These are phyloP conservation scores for Aspergillus biplanus DNA, from an alignment of 495 filamentous ascomycete genomes.

Conservation along the genomic window DNA sequence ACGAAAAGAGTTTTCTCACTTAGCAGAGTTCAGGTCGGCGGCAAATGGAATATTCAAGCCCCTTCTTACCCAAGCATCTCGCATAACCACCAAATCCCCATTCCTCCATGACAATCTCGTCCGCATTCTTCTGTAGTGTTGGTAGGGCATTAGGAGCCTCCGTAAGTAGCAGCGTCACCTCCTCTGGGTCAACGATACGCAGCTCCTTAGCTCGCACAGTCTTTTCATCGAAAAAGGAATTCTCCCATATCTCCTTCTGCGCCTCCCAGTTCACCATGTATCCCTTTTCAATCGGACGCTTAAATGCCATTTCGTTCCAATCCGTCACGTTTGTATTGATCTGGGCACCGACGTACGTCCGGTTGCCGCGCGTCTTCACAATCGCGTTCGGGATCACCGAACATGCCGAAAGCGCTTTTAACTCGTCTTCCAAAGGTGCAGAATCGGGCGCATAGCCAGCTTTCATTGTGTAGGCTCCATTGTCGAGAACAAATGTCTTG, in stretches of 20 bases:
- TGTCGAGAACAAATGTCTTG: slow-evolving; percentile 86
- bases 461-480: slow-evolving; percentile 93
- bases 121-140: slow-evolving; percentile 81
- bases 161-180: slow-evolving; percentile 80
- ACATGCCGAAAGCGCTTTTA: slow-evolving; percentile 52
- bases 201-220: slow-evolving; percentile 52
- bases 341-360: slow-evolving; percentile 78
- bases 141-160: slow-evolving; percentile 90
- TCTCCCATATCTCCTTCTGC: slow-evolving; percentile 95
- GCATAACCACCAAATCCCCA: slow-evolving; percentile 92
- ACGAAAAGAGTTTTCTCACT: not conserved
- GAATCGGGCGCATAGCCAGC: slow-evolving; percentile 71
- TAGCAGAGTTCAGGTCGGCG: not conserved
- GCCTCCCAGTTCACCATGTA: slow-evolving; percentile 97
- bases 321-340: slow-evolving; percentile 75
- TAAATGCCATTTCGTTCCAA: slow-evolving; percentile 86
- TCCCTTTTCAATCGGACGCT: slow-evolving; percentile 92
- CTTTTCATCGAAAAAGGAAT: slow-evolving; percentile 79
- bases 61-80: slow-evolving; percentile 59
- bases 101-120: slow-evolving; percentile 97
- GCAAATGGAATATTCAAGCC: not conserved
- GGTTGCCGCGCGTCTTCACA: slow-evolving; percentile 77
- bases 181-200: slow-evolving; percentile 57
- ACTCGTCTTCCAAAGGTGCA: slow-evolving; percentile 44
- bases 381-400: slow-evolving; percentile 84